Evolutionary conservation across 768 basidiomycete genomes (phyloP), one percentile per base, ranked within the genome.

Genomic region (Lactarius sanguifluus): DNA sequence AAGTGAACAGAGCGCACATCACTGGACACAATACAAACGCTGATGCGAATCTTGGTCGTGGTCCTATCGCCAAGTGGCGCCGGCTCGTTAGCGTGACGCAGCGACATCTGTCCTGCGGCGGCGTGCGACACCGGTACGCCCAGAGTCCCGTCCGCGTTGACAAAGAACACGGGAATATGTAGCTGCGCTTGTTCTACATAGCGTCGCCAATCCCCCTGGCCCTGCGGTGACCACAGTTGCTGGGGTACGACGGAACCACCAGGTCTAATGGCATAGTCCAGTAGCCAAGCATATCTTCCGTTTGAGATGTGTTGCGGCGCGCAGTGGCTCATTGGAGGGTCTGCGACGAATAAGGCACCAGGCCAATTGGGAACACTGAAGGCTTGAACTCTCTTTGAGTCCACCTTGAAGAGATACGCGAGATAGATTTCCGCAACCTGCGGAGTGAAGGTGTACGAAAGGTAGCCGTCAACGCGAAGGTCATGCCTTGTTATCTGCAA

Each of bases 221-320:
- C 58, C 12, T 45, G 62, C 5, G 68, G 66, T 18, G 13, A 25
- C 68, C 68, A 69, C 23, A 69, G 25, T 13, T 52, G 50, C 59
- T 69, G 68, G 2, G 68, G 68, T 8, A 69, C 68, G n/a, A 69
- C 58, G 2, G 57, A 25, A 12, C 68, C 68, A 23, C 57, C 65
- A 1, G 2, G 16, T 38, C 43, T 59, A 7, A 69, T n/a, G 18
- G 15, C 28, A 41, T 57, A 61, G 28, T 69, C 68, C 5, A 69
- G 50, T 16, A 67, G 57, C 64, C 64, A 69, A 23, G 57, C 38
- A 9, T 6, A 12, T 41, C 13, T 60, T 13, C 41, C 30, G 2
- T 41, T 4, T 20, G 2, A 23, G 8, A 38, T 38, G 15, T 23
- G 10, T 13, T 16, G 25, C 20, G 64, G 36, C 18, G 10, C 50